Conservation (phyloP, 805 yeast species). For the Candida schatavii region DNA sequence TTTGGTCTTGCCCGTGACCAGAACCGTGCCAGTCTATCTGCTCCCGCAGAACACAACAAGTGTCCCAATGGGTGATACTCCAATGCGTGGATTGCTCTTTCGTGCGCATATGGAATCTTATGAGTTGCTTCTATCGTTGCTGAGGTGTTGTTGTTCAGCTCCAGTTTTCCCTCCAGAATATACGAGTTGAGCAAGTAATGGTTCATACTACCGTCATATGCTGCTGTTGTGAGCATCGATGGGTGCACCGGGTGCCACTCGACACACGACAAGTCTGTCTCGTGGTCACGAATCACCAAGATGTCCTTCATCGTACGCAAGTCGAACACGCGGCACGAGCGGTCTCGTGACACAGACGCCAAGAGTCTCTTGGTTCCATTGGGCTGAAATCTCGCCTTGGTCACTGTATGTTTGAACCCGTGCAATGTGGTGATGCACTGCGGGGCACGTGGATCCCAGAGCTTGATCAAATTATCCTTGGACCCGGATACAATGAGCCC, state of each 20-base stretch:
- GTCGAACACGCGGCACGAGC: constrained; percentile 85
- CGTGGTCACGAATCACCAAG: constrained; percentile 70
- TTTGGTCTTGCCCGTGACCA: constrained; percentile 94
- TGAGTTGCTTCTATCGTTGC: constrained; percentile 45
- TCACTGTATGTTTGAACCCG: constrained; percentile 93
- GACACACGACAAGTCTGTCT: constrained; percentile 78
- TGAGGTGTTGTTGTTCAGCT: constrained; percentile 10
- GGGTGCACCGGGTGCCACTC: constrained; percentile 94
- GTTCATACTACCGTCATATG: constrained; percentile 82
- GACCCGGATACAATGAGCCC: constrained; percentile 92
- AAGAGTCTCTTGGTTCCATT: constrained; percentile 67
- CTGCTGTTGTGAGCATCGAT: constrained; percentile 75
- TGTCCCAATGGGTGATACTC: constrained; percentile 96
- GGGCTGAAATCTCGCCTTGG: constrained; percentile 81
- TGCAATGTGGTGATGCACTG: constrained; percentile 75
- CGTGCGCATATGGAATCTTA: constrained; percentile 88
- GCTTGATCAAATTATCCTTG: constrained; percentile 86
- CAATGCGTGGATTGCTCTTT: constrained; percentile 83
- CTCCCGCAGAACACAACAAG: constrained; percentile 85
- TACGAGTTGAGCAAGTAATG: constrained; percentile 66
- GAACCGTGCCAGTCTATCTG: constrained; percentile 87
- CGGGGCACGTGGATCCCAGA: constrained; percentile 93
- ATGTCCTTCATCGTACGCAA: constrained; percentile 80
- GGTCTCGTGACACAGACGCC: constrained; percentile 87
- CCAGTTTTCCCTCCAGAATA: constrained; percentile 32